Conservation (phyloP, 768 basidiomycete species). For the Auriscalpium vulgare region DNA sequence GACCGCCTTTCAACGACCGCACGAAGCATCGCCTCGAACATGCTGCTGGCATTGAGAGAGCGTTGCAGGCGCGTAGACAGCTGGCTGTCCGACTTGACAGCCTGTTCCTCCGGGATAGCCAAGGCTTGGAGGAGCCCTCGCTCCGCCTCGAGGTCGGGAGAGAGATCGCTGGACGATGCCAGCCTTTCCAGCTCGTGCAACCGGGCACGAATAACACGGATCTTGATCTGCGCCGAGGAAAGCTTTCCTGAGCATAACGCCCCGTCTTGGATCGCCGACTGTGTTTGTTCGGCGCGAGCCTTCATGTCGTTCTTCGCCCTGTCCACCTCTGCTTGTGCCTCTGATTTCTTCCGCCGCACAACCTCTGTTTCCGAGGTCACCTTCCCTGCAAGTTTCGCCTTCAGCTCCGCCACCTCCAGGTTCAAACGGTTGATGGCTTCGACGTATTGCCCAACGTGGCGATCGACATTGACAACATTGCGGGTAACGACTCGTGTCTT, state of each 20-base stretch:
- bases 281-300: constrained; percentile 62
- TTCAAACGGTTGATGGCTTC: constrained; percentile 90
- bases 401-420: constrained; percentile 75
- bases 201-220: constrained; percentile 55
- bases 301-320: constrained; percentile 67
- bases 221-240: constrained; percentile 58
- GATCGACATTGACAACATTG: constrained; percentile 90
- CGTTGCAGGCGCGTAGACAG: constrained; percentile 53
- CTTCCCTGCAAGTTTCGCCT: constrained; percentile 76
- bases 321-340: constrained; percentile 67
- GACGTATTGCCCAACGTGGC: constrained; percentile 93
- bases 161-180: constrained; percentile 29
- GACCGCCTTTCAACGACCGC: constrained; percentile 74
- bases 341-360: constrained; percentile 56
- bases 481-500: constrained; percentile 95
- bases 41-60: constrained; percentile 65
- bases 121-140: constrained; percentile 59
- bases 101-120: constrained; percentile 63
- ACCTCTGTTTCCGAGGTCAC: constrained; percentile 54
- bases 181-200: constrained; percentile 47
- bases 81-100: constrained; percentile 47
- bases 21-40: constrained; percentile 84
- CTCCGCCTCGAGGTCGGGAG: constrained; percentile 65
- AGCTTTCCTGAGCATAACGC: constrained; percentile 67
- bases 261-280: constrained; percentile 64